Conservation (phyloP, 805 yeast species). For the Saccharomycopsis microspora region DNA sequence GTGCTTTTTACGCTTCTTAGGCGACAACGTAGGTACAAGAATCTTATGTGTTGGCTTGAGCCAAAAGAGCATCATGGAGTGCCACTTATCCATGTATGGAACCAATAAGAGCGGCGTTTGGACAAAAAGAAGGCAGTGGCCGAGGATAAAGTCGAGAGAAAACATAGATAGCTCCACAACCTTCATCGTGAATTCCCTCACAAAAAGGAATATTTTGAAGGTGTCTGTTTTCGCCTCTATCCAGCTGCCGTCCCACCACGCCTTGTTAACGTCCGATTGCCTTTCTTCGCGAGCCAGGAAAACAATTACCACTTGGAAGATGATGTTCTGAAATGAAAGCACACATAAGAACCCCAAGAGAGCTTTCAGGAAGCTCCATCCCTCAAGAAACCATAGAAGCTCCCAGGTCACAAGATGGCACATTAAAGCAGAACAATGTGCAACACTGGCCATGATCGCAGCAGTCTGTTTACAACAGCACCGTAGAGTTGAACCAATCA, state of each 20-base stretch:
- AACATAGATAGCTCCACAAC: slow-evolving; percentile 89
- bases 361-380: slow-evolving; percentile 81
- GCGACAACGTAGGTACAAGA: slow-evolving; percentile 92
- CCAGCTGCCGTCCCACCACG: slow-evolving; percentile 99
- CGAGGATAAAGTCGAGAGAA: slow-evolving; percentile 92
- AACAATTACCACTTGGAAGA: slow-evolving; percentile 76
- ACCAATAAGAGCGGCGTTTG: slow-evolving; percentile 80
- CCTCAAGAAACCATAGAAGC: slow-evolving; percentile 95
- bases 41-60: slow-evolving; percentile 93
- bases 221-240: slow-evolving; percentile 87
- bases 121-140: slow-evolving; percentile 76
- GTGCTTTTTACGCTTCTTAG: slow-evolving; percentile 83
- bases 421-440: slow-evolving; percentile 90
- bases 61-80: slow-evolving; percentile 98
- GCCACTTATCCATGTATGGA: slow-evolving; percentile 94
- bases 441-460: slow-evolving; percentile 87
- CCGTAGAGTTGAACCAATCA: slow-evolving; percentile 38
- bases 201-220: slow-evolving; percentile 91
- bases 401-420: slow-evolving; percentile 81
- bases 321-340: slow-evolving; percentile 76
- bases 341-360: slow-evolving; percentile 76
- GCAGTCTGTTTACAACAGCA: slow-evolving; percentile 80
- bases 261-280: slow-evolving; percentile 90
- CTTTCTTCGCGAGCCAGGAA: slow-evolving; percentile 91
- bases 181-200: slow-evolving; percentile 92